phyloP scores from a whole-genome alignment of 129 eudicot species.

The Tagetes erecta region DNA sequence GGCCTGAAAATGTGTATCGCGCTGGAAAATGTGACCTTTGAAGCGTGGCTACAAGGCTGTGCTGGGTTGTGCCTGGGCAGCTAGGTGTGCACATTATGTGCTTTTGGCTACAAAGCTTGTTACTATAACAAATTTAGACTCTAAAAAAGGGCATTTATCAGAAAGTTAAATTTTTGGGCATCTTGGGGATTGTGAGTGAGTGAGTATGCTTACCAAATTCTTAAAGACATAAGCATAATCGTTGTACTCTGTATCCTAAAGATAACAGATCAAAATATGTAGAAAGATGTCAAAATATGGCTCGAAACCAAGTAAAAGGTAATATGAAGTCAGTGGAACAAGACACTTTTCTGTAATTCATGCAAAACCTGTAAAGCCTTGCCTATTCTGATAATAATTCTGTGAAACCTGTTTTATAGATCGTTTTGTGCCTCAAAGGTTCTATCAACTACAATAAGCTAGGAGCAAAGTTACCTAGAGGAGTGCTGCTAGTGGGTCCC shows the following conservation, averaged over 20 bases:
- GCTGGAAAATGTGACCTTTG: too few relatives aligned
- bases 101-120: too few relatives aligned
- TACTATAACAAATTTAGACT: neutral
- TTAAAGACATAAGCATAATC: neutral
- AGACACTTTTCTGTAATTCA: neutral
- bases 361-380: constrained; percentile 13
- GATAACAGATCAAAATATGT: neutral
- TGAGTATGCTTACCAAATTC: neutral
- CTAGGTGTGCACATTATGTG: too few relatives aligned
- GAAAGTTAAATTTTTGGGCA: constrained; percentile 1
- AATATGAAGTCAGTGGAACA: constrained; percentile 11
- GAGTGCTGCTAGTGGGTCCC: constrained; percentile 94
- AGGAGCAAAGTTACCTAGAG: constrained; percentile 95
- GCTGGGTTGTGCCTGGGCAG: too few relatives aligned
- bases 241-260: neutral
- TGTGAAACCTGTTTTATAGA: constrained; percentile 43
- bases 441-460: constrained; percentile 79
- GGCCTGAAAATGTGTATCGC: too few relatives aligned
- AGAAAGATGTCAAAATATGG: neutral
- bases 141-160: neutral
- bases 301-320: neutral
- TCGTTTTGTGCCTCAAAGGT: constrained; percentile 88
- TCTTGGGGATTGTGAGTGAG: neutral
- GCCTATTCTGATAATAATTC: neutral
- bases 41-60: too few relatives aligned